Base-by-base conservation (phyloP, 768 basidiomycete species). In the Mycena indigotica region DNA sequence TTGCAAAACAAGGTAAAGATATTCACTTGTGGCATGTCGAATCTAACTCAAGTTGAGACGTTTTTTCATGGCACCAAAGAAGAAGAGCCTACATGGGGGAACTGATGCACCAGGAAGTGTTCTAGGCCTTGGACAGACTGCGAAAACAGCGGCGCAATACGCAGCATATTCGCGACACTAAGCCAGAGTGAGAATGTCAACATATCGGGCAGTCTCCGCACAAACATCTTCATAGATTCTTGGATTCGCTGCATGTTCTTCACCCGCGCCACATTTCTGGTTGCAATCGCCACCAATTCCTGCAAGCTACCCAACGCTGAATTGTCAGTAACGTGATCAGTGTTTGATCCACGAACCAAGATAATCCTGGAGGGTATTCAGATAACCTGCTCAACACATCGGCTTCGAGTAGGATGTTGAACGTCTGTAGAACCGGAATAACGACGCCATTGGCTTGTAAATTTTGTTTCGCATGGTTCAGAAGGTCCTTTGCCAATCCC, bases 241-340 rank as follows among this genome's bases (percentile, higher is more conserved):
- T 82, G 79, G 23, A 97, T 86, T 53, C 96, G 75, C 63, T 89
- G 89, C n/a, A 92, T 74, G 60, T 85, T 96, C 74, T 94, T 97
- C 54, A 95, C 70, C 26, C 82, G 83, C 16, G 77, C 73, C 10
- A 91, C 77, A 67, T 88, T 87, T 66, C 76, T 84, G 17, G 83
- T 80, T 26, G 82, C 78, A 49, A 93, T 72, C 12, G 76, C 66
- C 28, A 91, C 72, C 53, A 93, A 68, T 15, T 72, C 69, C 28
- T 76, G 70, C 30, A 91, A 67, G 50, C 89, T 93, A 63, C 8
- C 57, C 49, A 58, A 3, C 10, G 28, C 2, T 29, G 15, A 44
- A 16, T 56, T 52, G 39, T 4, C 50, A 49, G 25, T 10, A 12
- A 3, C 30, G 29, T 26, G 12, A 25, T 1, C 30, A 29, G 17